Conservation (phyloP, 805 yeast genomes). For the Nakazawaea ernobii region DNA sequence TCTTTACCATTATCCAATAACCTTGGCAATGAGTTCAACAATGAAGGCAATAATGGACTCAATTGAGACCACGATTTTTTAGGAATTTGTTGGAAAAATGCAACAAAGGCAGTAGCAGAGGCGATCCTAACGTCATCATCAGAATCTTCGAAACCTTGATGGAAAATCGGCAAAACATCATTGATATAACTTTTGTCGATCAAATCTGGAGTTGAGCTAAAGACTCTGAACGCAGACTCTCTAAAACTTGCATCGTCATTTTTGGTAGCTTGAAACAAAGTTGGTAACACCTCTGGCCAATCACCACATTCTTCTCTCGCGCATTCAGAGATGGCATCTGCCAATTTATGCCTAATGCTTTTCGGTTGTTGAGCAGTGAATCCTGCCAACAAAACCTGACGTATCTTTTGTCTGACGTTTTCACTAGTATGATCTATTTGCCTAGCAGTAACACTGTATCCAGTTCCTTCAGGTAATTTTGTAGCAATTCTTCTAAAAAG, state of each 20-base stretch:
- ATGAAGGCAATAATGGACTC: conserved; percentile 73
- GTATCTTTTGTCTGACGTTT: conserved; percentile 55
- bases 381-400: conserved; percentile 65
- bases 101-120: conserved; percentile 87
- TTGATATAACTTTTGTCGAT: conserved; percentile 53
- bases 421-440: conserved; percentile 67
- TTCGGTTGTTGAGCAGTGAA: conserved; percentile 64
- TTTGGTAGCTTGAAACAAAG: conserved; percentile 62
- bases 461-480: conserved; percentile 64
- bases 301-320: conserved; percentile 59
- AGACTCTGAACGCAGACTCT: conserved; percentile 87
- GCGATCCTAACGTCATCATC: conserved; percentile 84
- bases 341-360: conserved; percentile 80
- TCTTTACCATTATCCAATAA: conserved; percentile 76
- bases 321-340: conserved; percentile 92
- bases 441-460: conserved; percentile 61
- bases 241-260: conserved; percentile 57
- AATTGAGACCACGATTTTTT: conserved; percentile 72
- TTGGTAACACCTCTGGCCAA: conserved; percentile 80
- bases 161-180: conserved; percentile 63
- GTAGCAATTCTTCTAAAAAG: conserved; percentile 82
- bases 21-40: conserved; percentile 83
- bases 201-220: conserved; percentile 77
- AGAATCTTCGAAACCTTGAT: conserved; percentile 72
- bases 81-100: conserved; percentile 79